These are phyloP conservation scores for Lactifluus piperatus DNA, from an alignment of 768 basidiomycete species.

Conservation along the genomic window DNA sequence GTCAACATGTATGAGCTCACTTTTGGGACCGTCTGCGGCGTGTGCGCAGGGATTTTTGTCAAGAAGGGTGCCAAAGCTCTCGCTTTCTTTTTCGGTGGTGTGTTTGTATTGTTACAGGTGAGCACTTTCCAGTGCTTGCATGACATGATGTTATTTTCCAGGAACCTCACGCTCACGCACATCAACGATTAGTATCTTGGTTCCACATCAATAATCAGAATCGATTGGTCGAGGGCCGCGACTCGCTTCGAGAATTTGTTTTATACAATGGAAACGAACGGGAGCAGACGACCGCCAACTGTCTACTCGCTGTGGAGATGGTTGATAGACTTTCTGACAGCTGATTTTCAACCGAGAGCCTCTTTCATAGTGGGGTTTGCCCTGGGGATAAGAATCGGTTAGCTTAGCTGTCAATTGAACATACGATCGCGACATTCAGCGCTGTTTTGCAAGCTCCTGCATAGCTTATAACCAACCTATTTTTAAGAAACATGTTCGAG, in stretches of 20 bases:
- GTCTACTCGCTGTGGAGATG: constrained; percentile 56
- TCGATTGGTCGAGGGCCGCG: constrained; percentile 70
- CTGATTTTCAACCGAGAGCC: constrained; percentile 88
- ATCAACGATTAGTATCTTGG: constrained; percentile 57
- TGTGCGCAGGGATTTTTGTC: constrained; percentile 88
- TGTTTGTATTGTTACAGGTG: constrained; percentile 89
- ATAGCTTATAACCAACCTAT: neutral
- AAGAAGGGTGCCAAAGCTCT: constrained; percentile 86
- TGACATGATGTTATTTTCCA: neutral
- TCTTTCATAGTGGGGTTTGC: constrained; percentile 79
- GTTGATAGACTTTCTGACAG: constrained; percentile 73
- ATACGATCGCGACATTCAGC: neutral
- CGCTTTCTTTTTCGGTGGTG: constrained; percentile 82
- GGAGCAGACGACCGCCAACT: constrained; percentile 51
- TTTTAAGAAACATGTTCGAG: neutral
- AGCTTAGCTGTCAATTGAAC: neutral
- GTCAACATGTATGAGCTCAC: constrained; percentile 75
- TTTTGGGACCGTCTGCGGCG: constrained; percentile 82
- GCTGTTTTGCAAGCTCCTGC: neutral
- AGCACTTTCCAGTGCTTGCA: constrained; percentile 19
- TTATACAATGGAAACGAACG: constrained; percentile 52
- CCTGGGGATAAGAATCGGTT: constrained; percentile 78
- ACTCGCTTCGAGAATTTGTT: constrained; percentile 64
- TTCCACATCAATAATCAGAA: constrained; percentile 58
- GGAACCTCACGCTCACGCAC: neutral